Evolutionary conservation across 2,329 filamentous ascomycete species (phyloP).

Genomic region (Cercospora sp.): DNA sequence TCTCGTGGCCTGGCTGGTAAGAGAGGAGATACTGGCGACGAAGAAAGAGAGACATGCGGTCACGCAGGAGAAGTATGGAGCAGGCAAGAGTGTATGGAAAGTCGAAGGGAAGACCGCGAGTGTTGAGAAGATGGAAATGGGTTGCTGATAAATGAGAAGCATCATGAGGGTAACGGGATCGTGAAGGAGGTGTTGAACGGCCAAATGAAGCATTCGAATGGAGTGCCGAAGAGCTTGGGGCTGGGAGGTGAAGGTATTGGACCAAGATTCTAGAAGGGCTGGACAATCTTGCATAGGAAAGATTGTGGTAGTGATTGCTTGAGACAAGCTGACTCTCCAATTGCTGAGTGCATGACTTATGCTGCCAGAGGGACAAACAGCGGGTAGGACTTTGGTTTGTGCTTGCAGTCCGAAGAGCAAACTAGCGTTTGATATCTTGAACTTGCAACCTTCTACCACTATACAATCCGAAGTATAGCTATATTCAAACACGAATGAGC

Average conservation of each 20-base stretch:
- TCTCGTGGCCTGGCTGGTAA: slow-evolving; percentile 38
- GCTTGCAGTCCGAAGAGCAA: too few species aligned
- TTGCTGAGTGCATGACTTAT: too few species aligned
- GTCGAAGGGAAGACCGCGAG: slow-evolving; percentile 7
- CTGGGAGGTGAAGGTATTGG: not conserved
- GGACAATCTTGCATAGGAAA: too few species aligned
- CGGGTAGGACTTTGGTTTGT: too few species aligned
- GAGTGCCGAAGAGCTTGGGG: slow-evolving; percentile 4
- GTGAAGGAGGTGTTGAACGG: not conserved
- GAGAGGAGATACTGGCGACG: slow-evolving; percentile 40
- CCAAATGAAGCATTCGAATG: slow-evolving; percentile 7
- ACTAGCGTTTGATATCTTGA: too few species aligned
- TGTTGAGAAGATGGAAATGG: not conserved
- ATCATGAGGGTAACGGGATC: not conserved
- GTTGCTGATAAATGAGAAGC: not conserved
- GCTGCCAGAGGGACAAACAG: too few species aligned
- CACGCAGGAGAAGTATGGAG: slow-evolving; percentile 19
- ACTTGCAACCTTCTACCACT: too few species aligned
- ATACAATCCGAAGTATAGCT: too few species aligned
- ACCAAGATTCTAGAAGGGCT: not conserved
- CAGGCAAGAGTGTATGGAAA: slow-evolving; percentile 14
- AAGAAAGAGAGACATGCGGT: slow-evolving; percentile 30
- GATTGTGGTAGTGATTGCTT: too few species aligned
- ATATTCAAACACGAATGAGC: too few species aligned
- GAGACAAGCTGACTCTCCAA: too few species aligned